These are phyloP conservation scores for Scopulariopsis brevicaulis DNA, from an alignment of 2,329 filamentous ascomycete genomes.

Conservation along the genomic window DNA sequence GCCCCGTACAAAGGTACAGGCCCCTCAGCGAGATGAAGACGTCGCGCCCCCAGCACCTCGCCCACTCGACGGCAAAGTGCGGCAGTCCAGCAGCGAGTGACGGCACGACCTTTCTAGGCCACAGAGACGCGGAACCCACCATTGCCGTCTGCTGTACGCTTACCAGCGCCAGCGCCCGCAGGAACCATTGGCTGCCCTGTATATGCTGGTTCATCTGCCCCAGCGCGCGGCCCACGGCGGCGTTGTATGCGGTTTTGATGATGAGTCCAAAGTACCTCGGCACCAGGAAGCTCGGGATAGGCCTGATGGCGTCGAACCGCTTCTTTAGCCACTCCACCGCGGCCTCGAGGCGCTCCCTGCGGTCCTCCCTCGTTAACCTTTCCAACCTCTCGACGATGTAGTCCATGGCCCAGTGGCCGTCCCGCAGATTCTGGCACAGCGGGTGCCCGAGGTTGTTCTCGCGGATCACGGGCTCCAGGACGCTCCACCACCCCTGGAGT, in stretches of 20 bases:
- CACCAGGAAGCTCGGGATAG: slow-evolving; percentile 77
- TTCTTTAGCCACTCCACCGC: slow-evolving; percentile 71
- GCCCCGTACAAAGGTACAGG: slow-evolving; percentile 80
- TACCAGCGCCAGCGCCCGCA: slow-evolving; percentile 81
- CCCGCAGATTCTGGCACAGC: slow-evolving; percentile 81
- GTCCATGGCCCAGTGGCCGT: slow-evolving; percentile 87
- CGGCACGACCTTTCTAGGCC: slow-evolving; percentile 73
- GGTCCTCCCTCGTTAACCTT: slow-evolving; percentile 51
- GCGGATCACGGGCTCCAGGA: slow-evolving; percentile 71
- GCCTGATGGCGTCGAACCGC: slow-evolving; percentile 76
- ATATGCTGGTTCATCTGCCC: slow-evolving; percentile 71
- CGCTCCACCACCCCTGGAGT: slow-evolving; percentile 97
- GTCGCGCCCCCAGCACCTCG: slow-evolving; percentile 92
- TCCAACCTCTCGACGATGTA: slow-evolving; percentile 74
- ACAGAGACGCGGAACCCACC: slow-evolving; percentile 82
- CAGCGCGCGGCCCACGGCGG: slow-evolving; percentile 67
- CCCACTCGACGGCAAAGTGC: slow-evolving; percentile 90
- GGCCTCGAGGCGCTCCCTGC: slow-evolving; percentile 49
- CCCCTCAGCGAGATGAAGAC: slow-evolving; percentile 93
- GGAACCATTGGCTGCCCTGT: slow-evolving; percentile 72
- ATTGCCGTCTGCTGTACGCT: slow-evolving; percentile 84
- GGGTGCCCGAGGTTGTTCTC: slow-evolving; percentile 91
- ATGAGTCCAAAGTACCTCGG: slow-evolving; percentile 90
- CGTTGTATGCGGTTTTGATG: slow-evolving; percentile 76
- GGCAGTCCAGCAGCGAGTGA: slow-evolving; percentile 86